These are phyloP conservation scores for Salinomyces thailandicus DNA, from an alignment of 2,329 filamentous ascomycete species.

Conservation along the genomic window DNA sequence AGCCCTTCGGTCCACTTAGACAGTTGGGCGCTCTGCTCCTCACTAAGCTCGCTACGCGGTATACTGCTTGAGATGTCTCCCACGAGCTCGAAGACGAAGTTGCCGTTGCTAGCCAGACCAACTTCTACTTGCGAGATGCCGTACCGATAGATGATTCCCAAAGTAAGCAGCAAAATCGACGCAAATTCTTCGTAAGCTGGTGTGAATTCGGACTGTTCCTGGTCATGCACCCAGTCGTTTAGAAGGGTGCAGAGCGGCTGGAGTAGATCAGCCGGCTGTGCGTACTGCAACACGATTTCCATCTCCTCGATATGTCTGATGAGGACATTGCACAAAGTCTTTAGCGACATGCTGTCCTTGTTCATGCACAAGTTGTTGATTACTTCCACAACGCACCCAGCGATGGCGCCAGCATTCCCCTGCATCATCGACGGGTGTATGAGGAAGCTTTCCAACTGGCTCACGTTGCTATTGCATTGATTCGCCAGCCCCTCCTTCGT, in stretches of 20 bases:
- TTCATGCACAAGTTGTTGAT: constrained; percentile 53
- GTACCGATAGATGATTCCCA: constrained; percentile 69
- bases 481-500: constrained; percentile 67
- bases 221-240: constrained; percentile 71
- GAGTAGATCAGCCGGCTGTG: constrained; percentile 58
- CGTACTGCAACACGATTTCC: constrained; percentile 67
- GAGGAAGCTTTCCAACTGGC: constrained; percentile 64
- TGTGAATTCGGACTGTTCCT: constrained; percentile 72
- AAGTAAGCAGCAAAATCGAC: constrained; percentile 59
- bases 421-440: constrained; percentile 80
- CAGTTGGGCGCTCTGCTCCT: constrained; percentile 56
- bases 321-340: constrained; percentile 61
- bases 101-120: constrained; percentile 49
- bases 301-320: constrained; percentile 60
- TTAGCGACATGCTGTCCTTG: constrained; percentile 72
- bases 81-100: constrained; percentile 59
- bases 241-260: constrained; percentile 64
- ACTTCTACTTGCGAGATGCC: constrained; percentile 53
- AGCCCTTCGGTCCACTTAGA: constrained; percentile 67
- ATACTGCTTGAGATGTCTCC: constrained; percentile 48
- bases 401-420: constrained; percentile 80
- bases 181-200: constrained; percentile 81
- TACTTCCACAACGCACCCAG: constrained; percentile 50
- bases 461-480: constrained; percentile 66
- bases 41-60: constrained; percentile 49